These are phyloP conservation scores for Rhizodiscina lignyota DNA, from an alignment of 495 filamentous ascomycete genomes.

Conservation along the genomic window DNA sequence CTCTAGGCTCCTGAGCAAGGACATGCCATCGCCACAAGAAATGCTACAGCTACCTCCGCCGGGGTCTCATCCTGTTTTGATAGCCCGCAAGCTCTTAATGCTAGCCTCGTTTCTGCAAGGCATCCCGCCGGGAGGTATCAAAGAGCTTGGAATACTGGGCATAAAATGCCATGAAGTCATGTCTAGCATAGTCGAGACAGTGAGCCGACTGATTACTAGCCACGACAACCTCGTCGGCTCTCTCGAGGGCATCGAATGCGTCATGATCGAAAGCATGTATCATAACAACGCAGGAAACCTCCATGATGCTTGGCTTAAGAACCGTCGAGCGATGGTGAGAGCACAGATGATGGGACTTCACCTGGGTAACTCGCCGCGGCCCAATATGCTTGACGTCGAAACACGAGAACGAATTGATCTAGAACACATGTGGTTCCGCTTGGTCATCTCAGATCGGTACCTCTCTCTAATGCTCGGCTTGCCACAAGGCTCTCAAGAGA, in stretches of 20 bases:
- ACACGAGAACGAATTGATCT: constrained; percentile 2
- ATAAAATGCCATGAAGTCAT: constrained; percentile 15
- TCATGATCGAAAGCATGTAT: constrained; percentile 31
- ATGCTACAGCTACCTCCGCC: constrained; percentile 22
- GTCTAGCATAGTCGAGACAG: constrained; percentile 20
- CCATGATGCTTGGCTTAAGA: constrained; percentile 25
- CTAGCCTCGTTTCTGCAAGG: constrained; percentile 27
- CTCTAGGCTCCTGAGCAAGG: not conserved
- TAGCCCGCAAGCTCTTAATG: constrained; percentile 29
- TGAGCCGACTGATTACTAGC: constrained; percentile 25
- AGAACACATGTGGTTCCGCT: constrained; percentile 19
- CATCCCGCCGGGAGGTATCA: constrained; percentile 12
- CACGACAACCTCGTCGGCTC: constrained; percentile 28
- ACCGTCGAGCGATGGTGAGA: constrained; percentile 26
- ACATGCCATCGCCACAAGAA: constrained; percentile 7
- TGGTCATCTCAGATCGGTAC: constrained; percentile 11
- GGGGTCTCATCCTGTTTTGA: constrained; percentile 26
- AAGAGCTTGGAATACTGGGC: constrained; percentile 8
- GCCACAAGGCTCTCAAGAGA: constrained; percentile 9
- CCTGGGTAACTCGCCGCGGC: constrained; percentile 6
- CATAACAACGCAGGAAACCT: constrained; percentile 30
- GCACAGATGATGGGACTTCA: constrained; percentile 31
- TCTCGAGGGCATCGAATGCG: constrained; percentile 31
- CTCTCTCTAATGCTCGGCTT: constrained; percentile 9
- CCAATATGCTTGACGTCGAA: constrained; percentile 3